Conservation (phyloP, 2,329 filamentous ascomycete species). For the Phialophora expanda region DNA sequence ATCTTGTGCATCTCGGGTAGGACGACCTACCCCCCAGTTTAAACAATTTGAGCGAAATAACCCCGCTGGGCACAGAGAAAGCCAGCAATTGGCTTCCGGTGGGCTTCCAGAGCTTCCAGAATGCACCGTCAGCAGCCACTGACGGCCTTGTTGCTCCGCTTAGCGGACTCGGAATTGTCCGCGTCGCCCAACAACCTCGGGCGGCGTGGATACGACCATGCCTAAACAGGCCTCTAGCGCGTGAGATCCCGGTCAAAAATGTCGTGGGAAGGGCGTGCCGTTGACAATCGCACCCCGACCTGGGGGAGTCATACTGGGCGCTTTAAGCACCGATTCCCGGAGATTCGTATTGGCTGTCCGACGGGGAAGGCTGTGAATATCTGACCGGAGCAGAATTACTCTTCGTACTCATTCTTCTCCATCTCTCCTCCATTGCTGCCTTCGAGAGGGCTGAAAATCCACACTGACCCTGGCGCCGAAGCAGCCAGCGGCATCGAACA, state of each 20-base stretch:
- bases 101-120: slow-evolving; percentile 14
- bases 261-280: slow-evolving; percentile 35
- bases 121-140: slow-evolving; percentile 19
- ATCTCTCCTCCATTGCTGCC: slow-evolving; percentile 9
- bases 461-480: background rate
- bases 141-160: background rate
- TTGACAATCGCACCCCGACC: background rate
- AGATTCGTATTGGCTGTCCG: slow-evolving; percentile 23
- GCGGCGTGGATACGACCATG: slow-evolving; percentile 1
- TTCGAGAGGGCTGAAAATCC: background rate
- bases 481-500: slow-evolving; percentile 31
- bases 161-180: slow-evolving; percentile 16
- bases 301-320: slow-evolving; percentile 30
- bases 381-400: slow-evolving; percentile 2
- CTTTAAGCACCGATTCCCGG: slow-evolving; percentile 26
- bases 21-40: background rate
- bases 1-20: background rate
- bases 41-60: slow-evolving; percentile 6
- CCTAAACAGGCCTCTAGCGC: slow-evolving; percentile 2
- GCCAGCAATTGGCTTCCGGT: background rate
- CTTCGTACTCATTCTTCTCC: slow-evolving; percentile 3
- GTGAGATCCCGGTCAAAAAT: slow-evolving; percentile 26
- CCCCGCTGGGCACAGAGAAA: background rate
- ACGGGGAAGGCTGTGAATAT: slow-evolving; percentile 33
- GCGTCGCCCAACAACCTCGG: background rate